Percentiles rank a stretch among this genome's conserved stretches.
Evolutionary conservation across 129 eudicot genomes (phyloP).

Genomic region (Gnaphalium uliginosum): DNA sequence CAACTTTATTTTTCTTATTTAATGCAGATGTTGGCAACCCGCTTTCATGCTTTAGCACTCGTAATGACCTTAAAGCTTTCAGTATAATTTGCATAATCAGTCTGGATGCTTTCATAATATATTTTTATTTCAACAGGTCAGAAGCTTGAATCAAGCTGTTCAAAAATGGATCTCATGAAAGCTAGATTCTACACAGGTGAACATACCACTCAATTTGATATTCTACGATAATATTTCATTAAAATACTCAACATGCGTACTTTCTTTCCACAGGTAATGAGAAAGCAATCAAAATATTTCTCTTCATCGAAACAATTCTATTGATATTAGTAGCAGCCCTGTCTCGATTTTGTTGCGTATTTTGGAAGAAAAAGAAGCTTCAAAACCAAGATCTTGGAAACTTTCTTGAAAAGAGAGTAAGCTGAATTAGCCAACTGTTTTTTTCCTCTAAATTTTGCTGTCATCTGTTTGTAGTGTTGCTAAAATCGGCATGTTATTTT

Average conservation of each 20-base stretch:
- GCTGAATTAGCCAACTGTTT: conserved; percentile 8
- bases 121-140: conserved; percentile 45
- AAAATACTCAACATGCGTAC: background rate
- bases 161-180: conserved; percentile 49
- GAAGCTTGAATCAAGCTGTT: conserved; percentile 74
- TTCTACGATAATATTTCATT: background rate
- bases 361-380: conserved; percentile 89
- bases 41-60: conserved; percentile 69
- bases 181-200: conserved; percentile 64
- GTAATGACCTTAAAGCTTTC: conserved; percentile 44
- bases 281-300: conserved; percentile 63
- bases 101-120: background rate
- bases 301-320: conserved; percentile 60
- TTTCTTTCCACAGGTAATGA: conserved; percentile 57
- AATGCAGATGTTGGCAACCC: conserved; percentile 76
- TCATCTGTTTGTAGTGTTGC: background rate
- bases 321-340: conserved; percentile 56
- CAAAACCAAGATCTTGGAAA: conserved; percentile 69
- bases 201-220: background rate
- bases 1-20: conserved; percentile 15
- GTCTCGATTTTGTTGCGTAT: conserved; percentile 75
- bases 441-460: background rate
- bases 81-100: background rate
- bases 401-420: conserved; percentile 89
- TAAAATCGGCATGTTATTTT: conserved; percentile 13